A percentile compares a stretch with the other conserved stretches of the same genome.
Evolutionary conservation across 2,329 filamentous ascomycete species (phyloP).

Genomic region (Scopulariopsis brevicaulis): DNA sequence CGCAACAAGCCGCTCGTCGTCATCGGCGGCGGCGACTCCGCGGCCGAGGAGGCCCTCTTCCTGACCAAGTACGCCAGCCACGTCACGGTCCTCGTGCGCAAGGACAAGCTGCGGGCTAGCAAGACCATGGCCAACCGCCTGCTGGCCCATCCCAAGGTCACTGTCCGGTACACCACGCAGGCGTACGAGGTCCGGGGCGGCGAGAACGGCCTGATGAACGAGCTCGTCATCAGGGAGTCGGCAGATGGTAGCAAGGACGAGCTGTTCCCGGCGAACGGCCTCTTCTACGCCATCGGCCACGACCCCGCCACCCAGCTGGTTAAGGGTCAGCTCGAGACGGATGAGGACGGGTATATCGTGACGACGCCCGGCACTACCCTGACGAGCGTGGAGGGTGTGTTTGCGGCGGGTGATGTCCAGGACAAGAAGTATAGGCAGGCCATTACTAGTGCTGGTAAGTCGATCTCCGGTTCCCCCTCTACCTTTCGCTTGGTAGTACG

Average conservation of each 20-base stretch:
- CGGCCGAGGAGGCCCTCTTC: constrained; percentile 95
- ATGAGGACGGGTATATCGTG: constrained; percentile 81
- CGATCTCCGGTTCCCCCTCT: neutral
- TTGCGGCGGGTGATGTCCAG: constrained; percentile 94
- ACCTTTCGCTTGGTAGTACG: neutral
- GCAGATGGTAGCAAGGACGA: constrained; percentile 63
- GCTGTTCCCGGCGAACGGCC: constrained; percentile 77
- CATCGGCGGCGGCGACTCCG: constrained; percentile 92
- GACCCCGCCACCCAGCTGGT: constrained; percentile 86
- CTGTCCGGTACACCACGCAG: constrained; percentile 74
- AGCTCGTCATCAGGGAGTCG: constrained; percentile 73
- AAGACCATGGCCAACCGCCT: constrained; percentile 87
- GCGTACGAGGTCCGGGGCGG: constrained; percentile 79
- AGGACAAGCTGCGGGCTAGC: constrained; percentile 75
- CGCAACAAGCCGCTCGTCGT: constrained; percentile 91
- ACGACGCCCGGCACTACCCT: constrained; percentile 81
- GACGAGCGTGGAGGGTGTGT: constrained; percentile 85
- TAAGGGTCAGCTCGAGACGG: constrained; percentile 80
- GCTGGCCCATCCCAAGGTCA: constrained; percentile 76
- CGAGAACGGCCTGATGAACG: constrained; percentile 76
- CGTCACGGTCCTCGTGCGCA: constrained; percentile 86
- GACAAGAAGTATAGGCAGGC: constrained; percentile 98
- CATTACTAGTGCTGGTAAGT: constrained; percentile 88
- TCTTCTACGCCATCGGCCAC: constrained; percentile 97
- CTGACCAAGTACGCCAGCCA: constrained; percentile 94